Base-by-base conservation (phyloP, 2,329 filamentous ascomycete genomes). In the Nemania diffusa region DNA sequence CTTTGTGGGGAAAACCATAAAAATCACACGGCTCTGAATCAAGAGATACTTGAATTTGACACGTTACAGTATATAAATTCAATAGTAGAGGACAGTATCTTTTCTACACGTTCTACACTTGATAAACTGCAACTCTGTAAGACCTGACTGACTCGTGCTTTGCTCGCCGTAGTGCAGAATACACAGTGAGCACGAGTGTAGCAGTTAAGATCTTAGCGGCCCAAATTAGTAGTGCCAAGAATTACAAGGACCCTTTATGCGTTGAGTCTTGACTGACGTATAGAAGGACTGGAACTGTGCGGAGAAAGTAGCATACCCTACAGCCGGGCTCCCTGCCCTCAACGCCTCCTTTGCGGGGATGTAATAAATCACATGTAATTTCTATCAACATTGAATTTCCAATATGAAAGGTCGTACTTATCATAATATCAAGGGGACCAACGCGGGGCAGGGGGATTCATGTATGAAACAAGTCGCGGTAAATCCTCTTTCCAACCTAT, bases 241-340 rank as follows among this genome's bases (percentile, higher is more conserved):
- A 65, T 37, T 40, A 44, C 24, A 57, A 69, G 71, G 73, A 71
- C 68, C 71, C 67, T 73, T 67, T 60, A 70, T 72, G 68, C 68
- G 66, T 74, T 67, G 65, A 62, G 68, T 67, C 64, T 74, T 67
- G 65, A 62, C 27, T 70, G 65, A 66, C 60, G 13, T 57, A 48
- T 32, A 7, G 15, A n/a, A 51, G 34, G 44, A n/a, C 27, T 29
- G n/a, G 44, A 53, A 65, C 46, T 44, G 46, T 53, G 48, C 29
- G 46, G 61, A 59, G 48, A 57, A 53, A 34, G 57, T n/a, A 48
- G 22, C 9, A n/a, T 34, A 24, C 24, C n/a, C n/a, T n/a, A 53
- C 13, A 17, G 40, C 15, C 13, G 4, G 15, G 69, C 63, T 70
- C 67, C 61, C 67, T 68, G 52, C 34, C 67, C 69, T 67, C 64